phyloP scores from a whole-genome alignment of 2,329 filamentous ascomycete genomes.

The Microsporum audouinii region DNA sequence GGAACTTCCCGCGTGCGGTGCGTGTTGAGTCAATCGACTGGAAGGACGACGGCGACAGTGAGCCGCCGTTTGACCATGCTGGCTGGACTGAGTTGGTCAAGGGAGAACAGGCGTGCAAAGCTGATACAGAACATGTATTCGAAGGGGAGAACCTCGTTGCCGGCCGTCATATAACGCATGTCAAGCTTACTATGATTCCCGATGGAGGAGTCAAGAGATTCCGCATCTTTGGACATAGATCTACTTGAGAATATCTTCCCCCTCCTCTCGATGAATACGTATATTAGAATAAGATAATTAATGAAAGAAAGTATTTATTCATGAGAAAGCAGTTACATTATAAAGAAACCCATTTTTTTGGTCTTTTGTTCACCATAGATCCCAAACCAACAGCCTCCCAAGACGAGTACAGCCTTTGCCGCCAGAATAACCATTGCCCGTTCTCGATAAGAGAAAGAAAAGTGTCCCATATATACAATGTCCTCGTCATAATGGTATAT shows the following conservation, averaged over 20 bases:
- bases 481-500: not conserved
- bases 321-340: not conserved
- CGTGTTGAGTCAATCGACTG: conserved; percentile 28
- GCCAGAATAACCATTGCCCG: not conserved
- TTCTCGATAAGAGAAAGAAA: not conserved
- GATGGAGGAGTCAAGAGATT: conserved; percentile 88
- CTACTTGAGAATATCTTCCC: not conserved
- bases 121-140: conserved; percentile 33
- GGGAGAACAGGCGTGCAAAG: conserved; percentile 28
- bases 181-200: conserved; percentile 85
- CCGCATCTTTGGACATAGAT: conserved; percentile 57
- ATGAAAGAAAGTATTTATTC: not conserved
- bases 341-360: not conserved
- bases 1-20: conserved; percentile 33
- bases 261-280: not conserved
- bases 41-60: conserved; percentile 13
- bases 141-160: conserved; percentile 47
- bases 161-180: conserved; percentile 66
- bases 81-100: conserved; percentile 29
- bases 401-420: not conserved
- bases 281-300: not conserved
- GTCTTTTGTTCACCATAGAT: not conserved
- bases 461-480: conserved; percentile 1
- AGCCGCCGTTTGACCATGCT: conserved; percentile 25
- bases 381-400: not conserved